Evolutionary conservation across 2,329 filamentous ascomycete genomes (phyloP).

Genomic region (Botrytis porri): DNA sequence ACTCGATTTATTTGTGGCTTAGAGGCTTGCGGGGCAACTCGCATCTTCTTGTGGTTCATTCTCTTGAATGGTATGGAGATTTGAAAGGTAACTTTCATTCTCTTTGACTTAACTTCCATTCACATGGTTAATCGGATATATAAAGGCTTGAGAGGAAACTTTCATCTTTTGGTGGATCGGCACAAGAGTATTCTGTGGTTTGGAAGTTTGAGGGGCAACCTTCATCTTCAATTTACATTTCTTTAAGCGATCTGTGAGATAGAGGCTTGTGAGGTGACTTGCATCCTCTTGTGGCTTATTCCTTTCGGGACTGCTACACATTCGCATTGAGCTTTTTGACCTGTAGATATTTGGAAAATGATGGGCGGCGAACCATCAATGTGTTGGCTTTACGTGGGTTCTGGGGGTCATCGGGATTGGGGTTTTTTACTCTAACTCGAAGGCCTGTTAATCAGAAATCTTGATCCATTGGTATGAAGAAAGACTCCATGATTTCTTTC

Average conservation of each 20-base stretch:
- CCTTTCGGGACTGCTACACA: neutral
- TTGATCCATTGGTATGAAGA: neutral
- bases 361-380: neutral
- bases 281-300: neutral
- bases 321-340: neutral
- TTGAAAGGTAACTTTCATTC: neutral
- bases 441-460: neutral
- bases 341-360: neutral
- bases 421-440: neutral
- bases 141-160: neutral
- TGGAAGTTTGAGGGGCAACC: neutral
- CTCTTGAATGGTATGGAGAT: neutral
- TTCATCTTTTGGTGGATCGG: neutral
- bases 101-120: neutral
- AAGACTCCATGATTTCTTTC: neutral
- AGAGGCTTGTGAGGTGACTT: neutral
- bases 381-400: neutral
- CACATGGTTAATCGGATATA: neutral
- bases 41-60: neutral
- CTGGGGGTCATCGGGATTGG: constrained; percentile 1
- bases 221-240: neutral
- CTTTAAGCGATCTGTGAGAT: neutral
- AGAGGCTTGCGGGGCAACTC: neutral
- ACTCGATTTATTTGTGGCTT: neutral
- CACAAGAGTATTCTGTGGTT: neutral